Conservation (phyloP, 495 filamentous ascomycete species). For the Penicillium egyptiacum region DNA sequence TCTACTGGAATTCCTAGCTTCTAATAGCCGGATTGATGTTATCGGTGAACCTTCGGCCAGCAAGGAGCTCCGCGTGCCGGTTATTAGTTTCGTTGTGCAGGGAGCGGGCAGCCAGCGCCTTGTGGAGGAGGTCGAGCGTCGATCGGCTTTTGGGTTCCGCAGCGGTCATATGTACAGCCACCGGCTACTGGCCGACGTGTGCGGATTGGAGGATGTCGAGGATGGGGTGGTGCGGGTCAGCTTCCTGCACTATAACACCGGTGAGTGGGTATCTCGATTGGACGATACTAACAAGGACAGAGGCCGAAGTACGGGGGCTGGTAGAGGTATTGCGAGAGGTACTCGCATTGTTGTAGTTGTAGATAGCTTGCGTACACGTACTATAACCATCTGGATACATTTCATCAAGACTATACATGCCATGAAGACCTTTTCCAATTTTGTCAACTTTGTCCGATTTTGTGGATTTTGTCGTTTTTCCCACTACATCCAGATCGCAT, state of each 20-base stretch:
- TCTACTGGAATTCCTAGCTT: constrained; percentile 56
- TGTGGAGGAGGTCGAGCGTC: constrained; percentile 61
- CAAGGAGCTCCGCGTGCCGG: constrained; percentile 54
- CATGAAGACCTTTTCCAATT: background rate
- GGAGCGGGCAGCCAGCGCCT: constrained; percentile 56
- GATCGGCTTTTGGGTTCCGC: constrained; percentile 57
- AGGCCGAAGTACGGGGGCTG: constrained; percentile 55
- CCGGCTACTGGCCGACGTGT: constrained; percentile 57
- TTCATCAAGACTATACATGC: background rate
- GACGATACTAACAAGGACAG: constrained; percentile 34
- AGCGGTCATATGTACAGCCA: constrained; percentile 71
- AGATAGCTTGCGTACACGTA: constrained; percentile 1
- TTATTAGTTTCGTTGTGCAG: constrained; percentile 63
- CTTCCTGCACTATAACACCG: constrained; percentile 74
- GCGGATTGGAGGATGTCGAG: constrained; percentile 49
- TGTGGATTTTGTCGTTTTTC: background rate
- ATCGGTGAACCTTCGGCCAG: constrained; percentile 54
- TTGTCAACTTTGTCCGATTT: background rate
- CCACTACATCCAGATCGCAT: background rate
- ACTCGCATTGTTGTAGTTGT: constrained; percentile 11
- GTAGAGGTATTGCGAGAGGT: constrained; percentile 50
- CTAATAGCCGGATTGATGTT: constrained; percentile 50
- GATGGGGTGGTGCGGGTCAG: constrained; percentile 70
- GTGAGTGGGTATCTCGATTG: constrained; percentile 42
- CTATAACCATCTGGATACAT: background rate